phyloP scores from a whole-genome alignment of 768 basidiomycete genomes.

The Heimioporus sp. region DNA sequence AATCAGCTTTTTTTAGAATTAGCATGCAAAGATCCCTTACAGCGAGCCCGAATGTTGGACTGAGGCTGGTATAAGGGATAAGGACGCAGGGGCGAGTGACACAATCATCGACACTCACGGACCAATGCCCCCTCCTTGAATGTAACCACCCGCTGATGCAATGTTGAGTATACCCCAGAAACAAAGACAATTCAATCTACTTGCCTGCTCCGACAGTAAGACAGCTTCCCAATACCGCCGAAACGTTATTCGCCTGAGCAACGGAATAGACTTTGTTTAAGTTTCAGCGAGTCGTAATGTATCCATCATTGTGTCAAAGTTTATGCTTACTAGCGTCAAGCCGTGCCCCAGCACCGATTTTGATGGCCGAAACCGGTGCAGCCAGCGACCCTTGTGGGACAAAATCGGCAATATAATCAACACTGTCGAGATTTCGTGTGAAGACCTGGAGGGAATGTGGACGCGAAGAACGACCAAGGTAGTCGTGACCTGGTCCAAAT shows the following conservation, averaged over 20 bases:
- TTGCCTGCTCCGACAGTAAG: conserved; percentile 19
- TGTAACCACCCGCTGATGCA: conserved; percentile 38
- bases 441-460: conserved; percentile 17
- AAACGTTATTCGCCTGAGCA: conserved; percentile 9
- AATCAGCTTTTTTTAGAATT: neutral
- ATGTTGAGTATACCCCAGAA: neutral
- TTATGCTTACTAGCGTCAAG: conserved; percentile 6
- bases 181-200: too few relatives aligned
- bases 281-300: neutral
- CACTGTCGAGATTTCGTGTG: conserved; percentile 10
- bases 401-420: conserved; percentile 8
- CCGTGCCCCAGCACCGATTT: conserved; percentile 14
- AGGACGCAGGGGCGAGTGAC: neutral
- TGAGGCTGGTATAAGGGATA: conserved; percentile 3
- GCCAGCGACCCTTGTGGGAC: conserved; percentile 17
- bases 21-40: too few relatives aligned
- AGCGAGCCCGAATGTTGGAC: conserved; percentile 18
- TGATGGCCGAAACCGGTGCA: conserved; percentile 7
- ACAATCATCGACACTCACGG: neutral
- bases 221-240: conserved; percentile 15
- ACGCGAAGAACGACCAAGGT: conserved; percentile 14
- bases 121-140: conserved; percentile 41
- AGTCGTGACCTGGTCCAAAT: conserved; percentile 8
- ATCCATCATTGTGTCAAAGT: neutral
- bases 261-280: conserved; percentile 8